Evolutionary conservation across 2,329 filamentous ascomycete species (phyloP).

Genomic region (Neopestalotiopsis rosae): DNA sequence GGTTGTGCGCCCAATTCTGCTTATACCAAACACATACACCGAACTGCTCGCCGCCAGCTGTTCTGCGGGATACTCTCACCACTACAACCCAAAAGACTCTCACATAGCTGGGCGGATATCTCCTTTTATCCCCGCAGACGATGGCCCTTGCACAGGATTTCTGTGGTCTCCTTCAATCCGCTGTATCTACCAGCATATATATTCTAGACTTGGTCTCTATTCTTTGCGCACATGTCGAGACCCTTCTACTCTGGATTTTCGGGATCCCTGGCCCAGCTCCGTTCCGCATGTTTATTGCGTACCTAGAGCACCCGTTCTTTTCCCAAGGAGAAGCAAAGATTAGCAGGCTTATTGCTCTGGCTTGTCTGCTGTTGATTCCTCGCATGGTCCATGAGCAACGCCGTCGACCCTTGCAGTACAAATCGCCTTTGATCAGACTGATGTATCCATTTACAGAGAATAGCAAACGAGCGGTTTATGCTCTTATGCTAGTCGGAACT

Average conservation of each 20-base stretch:
- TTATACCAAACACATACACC: conserved; percentile 6
- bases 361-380: conserved; percentile 10
- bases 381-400: conserved; percentile 6
- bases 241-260: conserved; percentile 13
- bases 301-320: conserved; percentile 12
- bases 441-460: conserved; percentile 12
- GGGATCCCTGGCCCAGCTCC: conserved; percentile 6
- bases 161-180: conserved; percentile 13
- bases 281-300: conserved; percentile 4
- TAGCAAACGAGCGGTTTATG: conserved; percentile 10
- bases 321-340: conserved; percentile 1
- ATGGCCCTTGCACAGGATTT: conserved; percentile 7
- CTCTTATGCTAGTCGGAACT: conserved; percentile 12
- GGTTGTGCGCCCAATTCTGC: conserved; percentile 14
- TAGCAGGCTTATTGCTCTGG: conserved; percentile 11
- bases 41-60: conserved; percentile 2
- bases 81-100: conserved; percentile 11
- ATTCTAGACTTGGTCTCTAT: conserved; percentile 12
- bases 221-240: conserved; percentile 11
- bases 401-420: background rate
- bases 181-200: conserved; percentile 1
- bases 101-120: conserved; percentile 7
- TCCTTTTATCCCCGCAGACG: conserved; percentile 8
- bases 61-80: conserved; percentile 3
- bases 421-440: conserved; percentile 11